Conservation (phyloP, 1,284 basidiomycete genomes). For the Marasmius oreades region DNA sequence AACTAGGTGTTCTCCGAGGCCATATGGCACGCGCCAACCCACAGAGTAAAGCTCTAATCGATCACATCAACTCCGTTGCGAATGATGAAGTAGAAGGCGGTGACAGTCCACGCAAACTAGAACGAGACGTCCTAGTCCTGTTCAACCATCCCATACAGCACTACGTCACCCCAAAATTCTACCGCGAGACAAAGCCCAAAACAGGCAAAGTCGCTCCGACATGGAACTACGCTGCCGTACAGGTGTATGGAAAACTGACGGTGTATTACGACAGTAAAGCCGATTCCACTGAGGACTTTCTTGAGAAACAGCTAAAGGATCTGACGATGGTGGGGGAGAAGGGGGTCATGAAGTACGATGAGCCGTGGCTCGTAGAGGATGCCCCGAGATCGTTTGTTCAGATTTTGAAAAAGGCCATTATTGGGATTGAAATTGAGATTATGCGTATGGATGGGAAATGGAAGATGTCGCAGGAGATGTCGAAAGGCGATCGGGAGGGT, state of each 20-base stretch:
- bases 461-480: conserved; percentile 26
- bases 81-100: conserved; percentile 5
- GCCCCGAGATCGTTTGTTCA: conserved; percentile 21
- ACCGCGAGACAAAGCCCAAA: conserved; percentile 24
- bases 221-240: conserved; percentile 26
- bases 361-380: conserved; percentile 22
- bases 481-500: conserved; percentile 20
- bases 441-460: conserved; percentile 22
- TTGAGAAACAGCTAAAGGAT: conserved; percentile 14
- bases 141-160: conserved; percentile 23
- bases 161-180: conserved; percentile 28
- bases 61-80: conserved; percentile 1
- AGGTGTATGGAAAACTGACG: conserved; percentile 22
- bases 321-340: conserved; percentile 17
- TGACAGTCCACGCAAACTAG: not conserved
- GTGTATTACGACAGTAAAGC: conserved; percentile 18
- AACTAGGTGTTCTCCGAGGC: conserved; percentile 23
- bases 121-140: conserved; percentile 17
- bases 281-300: conserved; percentile 13
- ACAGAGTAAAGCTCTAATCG: conserved; percentile 25
- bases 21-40: conserved; percentile 27
- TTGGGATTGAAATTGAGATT: conserved; percentile 26
- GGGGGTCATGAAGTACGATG: conserved; percentile 10
- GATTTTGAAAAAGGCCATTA: conserved; percentile 24
- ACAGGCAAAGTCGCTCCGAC: conserved; percentile 27